These are phyloP conservation scores for Diaporthe vexans DNA, from an alignment of 2,329 filamentous ascomycete species.

Conservation along the genomic window DNA sequence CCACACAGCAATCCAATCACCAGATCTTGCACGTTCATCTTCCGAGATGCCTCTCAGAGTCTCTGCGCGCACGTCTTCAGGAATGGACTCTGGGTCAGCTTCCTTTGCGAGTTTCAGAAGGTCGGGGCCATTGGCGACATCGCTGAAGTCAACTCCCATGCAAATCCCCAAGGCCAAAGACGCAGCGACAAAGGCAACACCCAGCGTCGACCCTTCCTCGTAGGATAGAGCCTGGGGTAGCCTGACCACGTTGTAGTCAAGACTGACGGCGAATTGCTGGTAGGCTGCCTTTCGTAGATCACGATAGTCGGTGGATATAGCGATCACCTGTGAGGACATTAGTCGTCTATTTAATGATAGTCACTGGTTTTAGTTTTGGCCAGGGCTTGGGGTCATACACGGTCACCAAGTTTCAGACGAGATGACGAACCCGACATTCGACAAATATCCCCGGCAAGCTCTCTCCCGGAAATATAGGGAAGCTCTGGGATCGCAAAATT, in stretches of 20 bases:
- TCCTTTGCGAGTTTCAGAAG: slow-evolving; percentile 64
- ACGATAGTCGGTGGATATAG: slow-evolving; percentile 82
- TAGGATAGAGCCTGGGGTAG: slow-evolving; percentile 68
- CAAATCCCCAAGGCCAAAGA: slow-evolving; percentile 77
- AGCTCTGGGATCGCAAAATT: slow-evolving; percentile 78
- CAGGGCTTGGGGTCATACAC: slow-evolving; percentile 51
- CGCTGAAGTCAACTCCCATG: slow-evolving; percentile 75
- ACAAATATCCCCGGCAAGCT: slow-evolving; percentile 76
- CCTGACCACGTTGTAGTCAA: slow-evolving; percentile 74
- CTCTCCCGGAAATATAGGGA: slow-evolving; percentile 78
- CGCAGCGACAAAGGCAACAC: slow-evolving; percentile 80
- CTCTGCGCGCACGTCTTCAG: slow-evolving; percentile 73
- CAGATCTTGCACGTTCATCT: slow-evolving; percentile 67
- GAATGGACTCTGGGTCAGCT: slow-evolving; percentile 63
- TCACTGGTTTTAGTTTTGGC: background rate
- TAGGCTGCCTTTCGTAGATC: slow-evolving; percentile 80
- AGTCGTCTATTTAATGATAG: background rate
- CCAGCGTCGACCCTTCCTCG: slow-evolving; percentile 72
- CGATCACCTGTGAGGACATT: slow-evolving; percentile 61
- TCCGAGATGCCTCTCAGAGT: slow-evolving; percentile 68
- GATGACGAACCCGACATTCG: slow-evolving; percentile 56
- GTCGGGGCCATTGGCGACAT: slow-evolving; percentile 69
- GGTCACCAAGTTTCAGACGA: slow-evolving; percentile 69
- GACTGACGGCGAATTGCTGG: slow-evolving; percentile 77
- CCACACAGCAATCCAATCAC: slow-evolving; percentile 83